Evolutionary conservation across 352 stramenopile species (phyloP), one percentile per base, ranked within the genome.

Genomic region (Phytophthora litchii): DNA sequence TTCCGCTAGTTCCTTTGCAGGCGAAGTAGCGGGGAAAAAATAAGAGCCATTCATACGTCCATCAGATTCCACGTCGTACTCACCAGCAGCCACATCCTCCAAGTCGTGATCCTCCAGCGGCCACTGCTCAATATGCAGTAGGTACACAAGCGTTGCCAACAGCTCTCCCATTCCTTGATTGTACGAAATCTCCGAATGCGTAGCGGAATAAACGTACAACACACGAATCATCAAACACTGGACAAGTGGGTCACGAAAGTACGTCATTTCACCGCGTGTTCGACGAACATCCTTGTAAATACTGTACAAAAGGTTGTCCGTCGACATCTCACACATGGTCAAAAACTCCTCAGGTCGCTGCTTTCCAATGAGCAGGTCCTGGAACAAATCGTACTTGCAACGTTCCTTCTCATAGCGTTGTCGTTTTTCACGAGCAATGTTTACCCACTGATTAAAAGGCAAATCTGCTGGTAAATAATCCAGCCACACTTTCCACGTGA

Each of bases 101-200:
- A 60, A 19, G n/a, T 59, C 31, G 4, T 70, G 44, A 2, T 60
- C 16, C 4, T 69, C 37, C 2, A 52, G 8, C 2, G 77, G 67
- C 74, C 78, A 92, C 29, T 91, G 77, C 41, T 92, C 83, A 38
- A 90, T 70, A 37, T 91, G 61, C 14, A 91, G 60, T 27, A 91
- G 34, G 47, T 93, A 91, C 11, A 90, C 69, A 3, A 93, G 59
- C 1, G 78, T 86, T 3, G 83, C 83, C 3, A 93, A 64, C n/a
- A 93, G 44, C 19, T 93, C 83, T 1, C 83, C 76, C 81, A 93
- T 93, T 37, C 81, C 83, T 70, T 88, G 78, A 53, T 93, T 89
- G 60, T 91, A 93, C 38, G 79, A 90, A 17, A 93, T 72, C 40
- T 85, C 75, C 4, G 79, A 70, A 34, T 93, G 81, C 4, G 70